Base-by-base conservation (phyloP, 192 early-diverging fungal genomes). In the Backusella morwellensis region DNA sequence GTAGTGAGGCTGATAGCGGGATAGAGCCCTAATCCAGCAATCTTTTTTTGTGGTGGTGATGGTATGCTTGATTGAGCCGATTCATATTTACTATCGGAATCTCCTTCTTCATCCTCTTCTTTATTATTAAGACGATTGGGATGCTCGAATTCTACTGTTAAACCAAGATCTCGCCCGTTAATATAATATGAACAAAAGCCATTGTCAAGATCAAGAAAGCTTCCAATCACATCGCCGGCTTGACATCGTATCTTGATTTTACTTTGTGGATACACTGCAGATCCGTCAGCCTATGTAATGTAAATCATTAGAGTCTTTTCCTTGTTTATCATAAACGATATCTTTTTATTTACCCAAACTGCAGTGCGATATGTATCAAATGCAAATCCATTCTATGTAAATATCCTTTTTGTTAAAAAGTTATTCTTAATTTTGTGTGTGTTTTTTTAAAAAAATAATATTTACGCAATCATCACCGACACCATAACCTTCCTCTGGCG, bases 401-500 rank as follows among this genome's bases (percentile, higher is more conserved):
- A 50, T 56, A 26, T 9, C 19, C 23, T 56, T 35, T 40, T 63
- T 47, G 42, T 12, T 35, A 44, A 26, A 68, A 69, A 29, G 11
- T 40, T 11, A 40, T 40, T 40, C 38, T 11, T 40, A 40, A 11
- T 40, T 40, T 40, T 32, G 32, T 32, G 32, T 32, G 29, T 32
- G 29, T 40, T 40, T 38, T 38, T 38, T 38, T 38, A 11, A 56
- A 14, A 66, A 75, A 26, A 40, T 50, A 54, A 40, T n/a, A 78
- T 80, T 81, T 82, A 90, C 87, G 66, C 84, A 73, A 67, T 87
- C 87, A 56, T 88, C 93, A 4, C 94, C 94, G 21, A 96, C 85
- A 19, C 94, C 94, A 41, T 87, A 86, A 14, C 94, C 94, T 42
- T 92, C 92, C 68, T 95, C 93, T 6, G 93, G 93, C 35, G 92